A percentile compares a stretch with the other conserved stretches of the same genome.
These are phyloP conservation scores for Backusella luteola DNA, from an alignment of 192 early-diverging fungal genomes.

Conservation along the genomic window DNA sequence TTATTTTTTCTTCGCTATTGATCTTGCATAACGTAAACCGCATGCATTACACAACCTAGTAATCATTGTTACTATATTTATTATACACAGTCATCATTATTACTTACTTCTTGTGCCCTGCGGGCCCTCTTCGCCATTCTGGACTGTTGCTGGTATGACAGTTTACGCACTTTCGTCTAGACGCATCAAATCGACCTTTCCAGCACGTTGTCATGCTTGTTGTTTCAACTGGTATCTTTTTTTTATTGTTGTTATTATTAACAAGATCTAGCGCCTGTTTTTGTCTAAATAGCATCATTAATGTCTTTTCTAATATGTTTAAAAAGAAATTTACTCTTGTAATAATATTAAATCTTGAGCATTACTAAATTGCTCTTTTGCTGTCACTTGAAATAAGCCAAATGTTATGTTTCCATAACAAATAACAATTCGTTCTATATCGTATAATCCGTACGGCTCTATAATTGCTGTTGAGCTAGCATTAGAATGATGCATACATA, in stretches of 20 bases:
- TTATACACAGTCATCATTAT: background rate
- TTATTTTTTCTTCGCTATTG: background rate
- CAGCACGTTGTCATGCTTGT: background rate
- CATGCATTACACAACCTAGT: slow-evolving; percentile 12
- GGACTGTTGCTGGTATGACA: slow-evolving; percentile 23
- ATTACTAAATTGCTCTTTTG: background rate
- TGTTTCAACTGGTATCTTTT: background rate
- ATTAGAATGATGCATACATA: slow-evolving; percentile 1
- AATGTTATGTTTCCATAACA: slow-evolving; percentile 2
- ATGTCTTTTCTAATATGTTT: background rate
- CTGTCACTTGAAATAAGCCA: slow-evolving; percentile 2
- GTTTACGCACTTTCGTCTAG: slow-evolving; percentile 10
- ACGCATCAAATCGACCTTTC: background rate
- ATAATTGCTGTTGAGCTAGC: background rate
- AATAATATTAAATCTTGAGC: background rate
- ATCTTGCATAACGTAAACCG: slow-evolving; percentile 10
- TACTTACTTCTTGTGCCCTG: slow-evolving; percentile 21
- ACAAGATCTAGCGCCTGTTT: background rate
- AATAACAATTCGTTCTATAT: background rate
- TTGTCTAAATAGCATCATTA: background rate
- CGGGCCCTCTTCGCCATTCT: slow-evolving; percentile 24
- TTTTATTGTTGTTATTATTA: background rate
- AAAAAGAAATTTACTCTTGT: background rate
- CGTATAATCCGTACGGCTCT: background rate
- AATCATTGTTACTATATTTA: background rate